Base-by-base conservation (phyloP, 179 eudicot species). In the Camellia oleifera region DNA sequence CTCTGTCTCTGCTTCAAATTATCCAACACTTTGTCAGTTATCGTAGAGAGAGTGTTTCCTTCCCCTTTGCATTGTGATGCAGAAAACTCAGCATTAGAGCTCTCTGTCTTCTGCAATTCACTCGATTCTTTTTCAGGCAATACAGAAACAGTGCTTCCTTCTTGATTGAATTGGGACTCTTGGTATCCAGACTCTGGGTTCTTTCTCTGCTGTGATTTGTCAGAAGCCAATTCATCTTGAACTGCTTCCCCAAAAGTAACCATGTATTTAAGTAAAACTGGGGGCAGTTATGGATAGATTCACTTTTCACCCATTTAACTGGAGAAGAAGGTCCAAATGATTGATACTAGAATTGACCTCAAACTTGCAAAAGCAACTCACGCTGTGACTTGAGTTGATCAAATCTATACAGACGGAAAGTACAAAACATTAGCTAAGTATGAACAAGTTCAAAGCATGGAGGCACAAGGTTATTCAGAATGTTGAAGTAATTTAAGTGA, bases 231-330 rank as follows among this genome's bases (percentile, higher is more conserved):
- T 72, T 83, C 82, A 67, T 81, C 84, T 44, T 79, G 74, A 69
- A 79, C 52, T 50, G 57, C 77, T 80, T 83, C 91, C 88, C 84
- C 88, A 69, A 81, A 80, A 45, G 83, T 85, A 77, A 84, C 90
- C 95, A 91, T 90, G 83, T 83, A 80, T 57, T 70, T 64, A 9
- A 54, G 64, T 77, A 48, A 67, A 9, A n/a, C n/a, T 23, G 61
- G 53, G 53, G 76, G 44, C 63, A n/a, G 53, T 69, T 61, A 70
- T 8, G 5, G 50, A 52, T 73, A 50, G 7, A 69, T 74, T 68
- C 71, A 73, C 68, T 82, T 67, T 20, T 54, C 74, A 42, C 13
- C 46, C 54, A 46, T 15, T 69, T 56, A 46, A 61, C 70, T 13
- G 50, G 20, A 20, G 48, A 63, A 10, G 53, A 75, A 44, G 77